Percentiles rank a stretch among this genome's conserved stretches.
phyloP scores from a whole-genome alignment of 108 stramenopile species.

The Thalassiosira profunda region DNA sequence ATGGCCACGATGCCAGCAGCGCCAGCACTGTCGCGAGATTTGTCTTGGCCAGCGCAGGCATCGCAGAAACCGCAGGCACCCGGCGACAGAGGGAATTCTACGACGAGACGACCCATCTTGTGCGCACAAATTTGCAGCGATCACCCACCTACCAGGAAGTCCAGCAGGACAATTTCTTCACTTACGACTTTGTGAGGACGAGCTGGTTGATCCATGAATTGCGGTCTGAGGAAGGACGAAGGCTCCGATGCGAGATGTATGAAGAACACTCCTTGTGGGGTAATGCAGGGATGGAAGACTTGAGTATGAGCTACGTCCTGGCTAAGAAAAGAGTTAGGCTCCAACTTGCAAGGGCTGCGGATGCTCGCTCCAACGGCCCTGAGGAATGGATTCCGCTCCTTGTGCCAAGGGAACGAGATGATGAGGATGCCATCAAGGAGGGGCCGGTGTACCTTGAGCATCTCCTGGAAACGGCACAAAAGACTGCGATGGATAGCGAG shows the following conservation, averaged over 20 bases:
- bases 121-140: conserved; percentile 26
- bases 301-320: conserved; percentile 64
- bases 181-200: conserved; percentile 49
- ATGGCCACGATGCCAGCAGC: conserved; percentile 22
- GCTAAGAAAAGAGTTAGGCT: conserved; percentile 41
- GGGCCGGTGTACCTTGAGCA: conserved; percentile 42
- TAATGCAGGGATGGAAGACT: conserved; percentile 60
- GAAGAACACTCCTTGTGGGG: conserved; percentile 81
- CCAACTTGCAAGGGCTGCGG: conserved; percentile 40
- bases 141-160: conserved; percentile 45
- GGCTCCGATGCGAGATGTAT: conserved; percentile 81
- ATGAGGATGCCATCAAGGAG: conserved; percentile 21
- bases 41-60: conserved; percentile 39
- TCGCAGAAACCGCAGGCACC: conserved; percentile 38
- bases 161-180: conserved; percentile 46
- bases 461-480: too few species aligned
- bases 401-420: conserved; percentile 25
- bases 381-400: conserved; percentile 51
- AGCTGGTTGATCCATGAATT: conserved; percentile 65
- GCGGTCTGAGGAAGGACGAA: conserved; percentile 36
- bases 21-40: conserved; percentile 40
- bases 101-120: conserved; percentile 33
- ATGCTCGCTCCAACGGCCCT: conserved; percentile 31
- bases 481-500: too few species aligned
- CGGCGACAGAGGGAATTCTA: conserved; percentile 57